A percentile compares a stretch with the other conserved stretches of the same genome.
phyloP scores from a whole-genome alignment of 2,329 filamentous ascomycete species.

The Nemania abortiva region DNA sequence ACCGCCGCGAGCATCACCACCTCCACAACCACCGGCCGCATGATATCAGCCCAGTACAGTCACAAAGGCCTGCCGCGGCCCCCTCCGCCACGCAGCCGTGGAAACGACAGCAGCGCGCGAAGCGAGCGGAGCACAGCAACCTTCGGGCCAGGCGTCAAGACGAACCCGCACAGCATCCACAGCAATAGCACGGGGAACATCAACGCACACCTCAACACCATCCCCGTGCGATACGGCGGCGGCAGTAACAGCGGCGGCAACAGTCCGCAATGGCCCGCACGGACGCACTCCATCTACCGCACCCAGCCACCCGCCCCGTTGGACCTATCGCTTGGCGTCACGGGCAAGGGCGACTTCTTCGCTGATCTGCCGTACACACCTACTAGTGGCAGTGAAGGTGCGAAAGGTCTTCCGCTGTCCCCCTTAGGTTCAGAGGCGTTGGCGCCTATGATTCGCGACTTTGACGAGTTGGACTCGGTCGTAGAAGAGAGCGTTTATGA shows the following conservation, averaged over 20 bases:
- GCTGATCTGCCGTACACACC: conserved; percentile 29
- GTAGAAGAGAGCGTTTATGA: conserved; percentile 42
- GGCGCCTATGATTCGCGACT: conserved; percentile 47
- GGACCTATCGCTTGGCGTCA: conserved; percentile 39
- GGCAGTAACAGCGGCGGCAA: conserved; percentile 11
- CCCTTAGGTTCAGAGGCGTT: conserved; percentile 39
- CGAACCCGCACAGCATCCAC: neutral
- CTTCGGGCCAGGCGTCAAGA: conserved; percentile 33
- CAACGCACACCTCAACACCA: conserved; percentile 4
- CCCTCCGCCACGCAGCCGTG: conserved; percentile 28
- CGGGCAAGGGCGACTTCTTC: conserved; percentile 42
- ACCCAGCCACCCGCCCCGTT: conserved; percentile 41
- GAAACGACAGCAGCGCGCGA: conserved; percentile 18
- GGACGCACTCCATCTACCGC: conserved; percentile 42
- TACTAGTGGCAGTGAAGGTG: conserved; percentile 15
- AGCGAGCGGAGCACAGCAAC: conserved; percentile 46
- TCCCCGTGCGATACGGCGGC: conserved; percentile 13
- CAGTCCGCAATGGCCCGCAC: conserved; percentile 34
- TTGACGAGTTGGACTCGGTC: conserved; percentile 49
- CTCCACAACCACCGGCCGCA: conserved; percentile 38
- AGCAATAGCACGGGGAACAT: neutral
- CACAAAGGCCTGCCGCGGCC: conserved; percentile 23
- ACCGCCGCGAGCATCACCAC: conserved; percentile 40
- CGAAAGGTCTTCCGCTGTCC: conserved; percentile 29
- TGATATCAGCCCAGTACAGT: conserved; percentile 27